Conservation (phyloP, 805 yeast species). For the Saturnispora hagleri region DNA sequence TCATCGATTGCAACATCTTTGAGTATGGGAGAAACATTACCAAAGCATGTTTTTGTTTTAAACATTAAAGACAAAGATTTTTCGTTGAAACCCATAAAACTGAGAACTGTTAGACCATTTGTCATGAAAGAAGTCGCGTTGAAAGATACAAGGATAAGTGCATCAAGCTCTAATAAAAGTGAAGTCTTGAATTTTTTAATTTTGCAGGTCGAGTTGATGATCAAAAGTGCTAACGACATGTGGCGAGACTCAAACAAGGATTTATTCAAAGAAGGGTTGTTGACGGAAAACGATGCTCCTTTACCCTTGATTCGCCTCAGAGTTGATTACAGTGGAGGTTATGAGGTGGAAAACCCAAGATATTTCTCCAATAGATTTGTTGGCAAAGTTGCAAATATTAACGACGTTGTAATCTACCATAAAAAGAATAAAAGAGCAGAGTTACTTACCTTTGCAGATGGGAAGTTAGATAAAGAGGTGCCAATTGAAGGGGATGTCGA, state of each 20-base stretch:
- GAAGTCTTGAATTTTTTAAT: constrained; percentile 54
- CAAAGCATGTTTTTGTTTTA: constrained; percentile 66
- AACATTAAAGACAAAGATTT: constrained; percentile 51
- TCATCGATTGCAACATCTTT: constrained; percentile 89
- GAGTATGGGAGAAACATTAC: constrained; percentile 72
- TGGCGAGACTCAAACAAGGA: constrained; percentile 32
- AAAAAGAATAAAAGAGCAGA: constrained; percentile 31
- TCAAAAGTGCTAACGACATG: constrained; percentile 44
- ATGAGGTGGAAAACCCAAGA: constrained; percentile 83
- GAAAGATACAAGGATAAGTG: constrained; percentile 43
- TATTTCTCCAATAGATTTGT: constrained; percentile 85
- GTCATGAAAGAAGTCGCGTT: constrained; percentile 58
- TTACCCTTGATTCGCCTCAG: constrained; percentile 74
- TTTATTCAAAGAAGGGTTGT: constrained; percentile 20
- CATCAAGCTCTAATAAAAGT: constrained; percentile 51
- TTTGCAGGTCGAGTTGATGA: constrained; percentile 57
- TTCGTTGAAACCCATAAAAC: constrained; percentile 47
- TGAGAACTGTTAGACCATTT: constrained; percentile 77
- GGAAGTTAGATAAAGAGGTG: neutral
- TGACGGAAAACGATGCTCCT: constrained; percentile 38
- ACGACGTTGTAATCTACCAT: constrained; percentile 67
- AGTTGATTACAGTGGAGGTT: constrained; percentile 87
- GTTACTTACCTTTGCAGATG: neutral
- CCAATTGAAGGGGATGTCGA: constrained; percentile 4
- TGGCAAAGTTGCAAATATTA: constrained; percentile 84